Evolutionary conservation across 768 basidiomycete genomes (phyloP).

Genomic region (Russula sp.): DNA sequence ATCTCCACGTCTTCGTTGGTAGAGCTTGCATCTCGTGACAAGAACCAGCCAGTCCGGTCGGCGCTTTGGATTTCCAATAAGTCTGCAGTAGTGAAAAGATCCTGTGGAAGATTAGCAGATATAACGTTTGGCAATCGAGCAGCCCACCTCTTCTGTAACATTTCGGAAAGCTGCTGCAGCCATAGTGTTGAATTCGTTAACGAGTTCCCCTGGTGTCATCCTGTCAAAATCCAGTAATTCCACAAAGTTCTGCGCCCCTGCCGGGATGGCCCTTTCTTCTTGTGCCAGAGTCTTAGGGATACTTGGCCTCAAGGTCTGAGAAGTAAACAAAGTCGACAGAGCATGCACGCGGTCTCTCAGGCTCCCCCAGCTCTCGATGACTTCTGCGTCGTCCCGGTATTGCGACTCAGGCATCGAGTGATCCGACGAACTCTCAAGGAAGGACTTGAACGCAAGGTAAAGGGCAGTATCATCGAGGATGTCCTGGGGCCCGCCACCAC

Average conservation of each 20-base stretch:
- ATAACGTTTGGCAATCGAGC: not conserved
- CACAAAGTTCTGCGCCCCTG: constrained; percentile 7
- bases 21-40: constrained; percentile 45
- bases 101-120: constrained; percentile 38
- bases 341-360: constrained; percentile 1
- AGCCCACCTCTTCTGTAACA: constrained; percentile 65
- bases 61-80: constrained; percentile 74
- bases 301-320: constrained; percentile 20
- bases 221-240: constrained; percentile 60
- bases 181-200: constrained; percentile 76
- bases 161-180: constrained; percentile 68
- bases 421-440: constrained; percentile 52
- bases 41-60: constrained; percentile 79
- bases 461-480: constrained; percentile 66
- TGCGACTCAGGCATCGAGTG: constrained; percentile 41
- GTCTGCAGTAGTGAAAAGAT: constrained; percentile 72
- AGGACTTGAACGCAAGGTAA: constrained; percentile 49
- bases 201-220: constrained; percentile 61
- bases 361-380: constrained; percentile 14
- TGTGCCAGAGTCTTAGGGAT: not conserved
- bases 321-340: constrained; percentile 6
- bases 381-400: constrained; percentile 4
- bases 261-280: constrained; percentile 1
- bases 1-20: constrained; percentile 66
- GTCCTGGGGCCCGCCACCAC: constrained; percentile 75